A percentile compares a stretch with the other conserved stretches of the same genome.
These are phyloP conservation scores for Meyerozyma sp. DNA, from an alignment of 1,139 yeast species.

Conservation along the genomic window DNA sequence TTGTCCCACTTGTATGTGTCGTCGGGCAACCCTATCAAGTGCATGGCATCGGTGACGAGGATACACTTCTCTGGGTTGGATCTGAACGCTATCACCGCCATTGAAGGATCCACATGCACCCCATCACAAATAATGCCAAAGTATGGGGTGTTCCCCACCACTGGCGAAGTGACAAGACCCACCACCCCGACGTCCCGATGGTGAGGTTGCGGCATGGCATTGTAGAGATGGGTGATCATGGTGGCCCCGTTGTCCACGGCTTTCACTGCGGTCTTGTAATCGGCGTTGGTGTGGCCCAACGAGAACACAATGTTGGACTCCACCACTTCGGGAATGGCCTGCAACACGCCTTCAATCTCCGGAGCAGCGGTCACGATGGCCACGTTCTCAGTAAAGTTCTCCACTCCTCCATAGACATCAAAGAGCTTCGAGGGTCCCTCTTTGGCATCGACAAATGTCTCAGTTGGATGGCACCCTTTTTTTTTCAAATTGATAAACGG, in stretches of 20 bases:
- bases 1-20: slow-evolving; percentile 48
- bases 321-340: slow-evolving; percentile 38
- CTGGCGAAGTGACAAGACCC: slow-evolving; percentile 46
- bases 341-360: slow-evolving; percentile 52
- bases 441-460: slow-evolving; percentile 47
- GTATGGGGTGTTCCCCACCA: slow-evolving; percentile 34
- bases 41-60: slow-evolving; percentile 62
- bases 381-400: slow-evolving; percentile 37
- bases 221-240: slow-evolving; percentile 60
- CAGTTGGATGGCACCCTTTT: slow-evolving; percentile 61
- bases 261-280: slow-evolving; percentile 41
- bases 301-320: slow-evolving; percentile 39
- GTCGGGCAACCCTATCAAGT: slow-evolving; percentile 47
- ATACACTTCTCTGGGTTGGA: slow-evolving; percentile 53
- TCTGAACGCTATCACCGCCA: slow-evolving; percentile 49
- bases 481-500: slow-evolving; percentile 53
- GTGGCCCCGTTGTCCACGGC: slow-evolving; percentile 52
- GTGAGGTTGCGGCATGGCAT: slow-evolving; percentile 67
- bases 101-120: slow-evolving; percentile 57
- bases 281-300: slow-evolving; percentile 54
- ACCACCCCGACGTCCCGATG: slow-evolving; percentile 58
- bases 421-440: slow-evolving; percentile 32
- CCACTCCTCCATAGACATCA: slow-evolving; percentile 42
- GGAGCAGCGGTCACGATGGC: slow-evolving; percentile 60
- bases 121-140: slow-evolving; percentile 62